Evolutionary conservation across 306 rosid genomes (phyloP), one percentile per base, ranked within the genome.

Genomic region (Rosa multiflora): DNA sequence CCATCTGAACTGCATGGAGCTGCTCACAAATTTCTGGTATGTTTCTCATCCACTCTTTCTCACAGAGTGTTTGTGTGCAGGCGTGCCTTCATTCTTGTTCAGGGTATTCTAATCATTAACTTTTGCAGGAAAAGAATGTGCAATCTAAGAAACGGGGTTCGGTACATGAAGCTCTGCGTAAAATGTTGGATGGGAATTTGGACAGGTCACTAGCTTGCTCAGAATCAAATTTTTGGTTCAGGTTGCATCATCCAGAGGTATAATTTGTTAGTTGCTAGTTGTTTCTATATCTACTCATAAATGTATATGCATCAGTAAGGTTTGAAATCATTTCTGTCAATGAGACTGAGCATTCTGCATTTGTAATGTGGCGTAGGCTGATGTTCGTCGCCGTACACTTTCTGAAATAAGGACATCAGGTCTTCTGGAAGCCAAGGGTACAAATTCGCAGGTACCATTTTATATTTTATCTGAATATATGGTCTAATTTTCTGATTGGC

Each of bases 211-310:
- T 37, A 42, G 87, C 81, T 76, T 76, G 83, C 79, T 84, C 91
- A 5, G 89, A 91, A 78, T 91, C 93, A 72, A 91, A 87, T 78
- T 58, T 94, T 81, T 92, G 91, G 96, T 90, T 94, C 62, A 90
- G 87, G 83, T 84, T 94, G 86, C 89, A 89, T 80, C 97, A 94
- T 84, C 97, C 99, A 0, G 89, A 89, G 97, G 99, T 94, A 83
- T 81, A 10, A 15, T 44, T 43, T 43, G 17, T 46, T 72, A 21
- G 26, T 75, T 47, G 52, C 42, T 15, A 37, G 37, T 70, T 48
- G 39, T 83, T 74, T 15, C 11, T 76, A 61, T 79, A 32, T 32
- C 46, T 52, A 61, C 21, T 73, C 79, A 39, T 4, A 14, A 67
- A 40, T 69, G 42, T 76, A 73, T 77, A 51, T 87, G 29, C 75